These are phyloP conservation scores for Fusarium sp. DNA, from an alignment of 2,329 filamentous ascomycete genomes.

Conservation along the genomic window DNA sequence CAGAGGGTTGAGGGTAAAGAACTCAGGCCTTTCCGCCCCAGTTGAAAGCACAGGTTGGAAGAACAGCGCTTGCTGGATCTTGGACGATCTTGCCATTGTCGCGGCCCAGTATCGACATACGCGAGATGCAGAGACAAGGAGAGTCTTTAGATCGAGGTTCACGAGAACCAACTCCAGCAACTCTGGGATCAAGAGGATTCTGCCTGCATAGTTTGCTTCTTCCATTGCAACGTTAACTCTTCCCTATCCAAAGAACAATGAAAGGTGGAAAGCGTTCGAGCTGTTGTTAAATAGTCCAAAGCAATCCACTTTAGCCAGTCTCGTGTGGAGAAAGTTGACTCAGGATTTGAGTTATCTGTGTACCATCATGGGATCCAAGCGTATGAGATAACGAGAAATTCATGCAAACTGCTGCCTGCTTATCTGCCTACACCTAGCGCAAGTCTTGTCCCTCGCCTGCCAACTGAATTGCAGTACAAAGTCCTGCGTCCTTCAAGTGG, in stretches of 20 bases:
- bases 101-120: conserved; percentile 41
- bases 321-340: background rate
- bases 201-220: background rate
- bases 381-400: background rate
- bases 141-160: conserved; percentile 42
- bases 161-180: conserved; percentile 45
- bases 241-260: background rate
- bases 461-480: background rate
- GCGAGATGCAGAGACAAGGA: conserved; percentile 42
- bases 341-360: background rate
- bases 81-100: conserved; percentile 17
- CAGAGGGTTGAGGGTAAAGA: conserved; percentile 25
- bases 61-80: conserved; percentile 29
- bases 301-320: background rate
- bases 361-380: background rate
- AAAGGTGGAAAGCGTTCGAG: too few relatives aligned
- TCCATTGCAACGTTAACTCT: background rate
- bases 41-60: conserved; percentile 9
- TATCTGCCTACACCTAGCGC: background rate
- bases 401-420: background rate
- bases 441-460: background rate
- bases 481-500: background rate
- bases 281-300: background rate
- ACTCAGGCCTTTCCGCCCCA: background rate
- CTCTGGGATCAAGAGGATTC: conserved; percentile 33